Base-by-base conservation (phyloP, 805 yeast species). In the Barnettozyma sp. region DNA sequence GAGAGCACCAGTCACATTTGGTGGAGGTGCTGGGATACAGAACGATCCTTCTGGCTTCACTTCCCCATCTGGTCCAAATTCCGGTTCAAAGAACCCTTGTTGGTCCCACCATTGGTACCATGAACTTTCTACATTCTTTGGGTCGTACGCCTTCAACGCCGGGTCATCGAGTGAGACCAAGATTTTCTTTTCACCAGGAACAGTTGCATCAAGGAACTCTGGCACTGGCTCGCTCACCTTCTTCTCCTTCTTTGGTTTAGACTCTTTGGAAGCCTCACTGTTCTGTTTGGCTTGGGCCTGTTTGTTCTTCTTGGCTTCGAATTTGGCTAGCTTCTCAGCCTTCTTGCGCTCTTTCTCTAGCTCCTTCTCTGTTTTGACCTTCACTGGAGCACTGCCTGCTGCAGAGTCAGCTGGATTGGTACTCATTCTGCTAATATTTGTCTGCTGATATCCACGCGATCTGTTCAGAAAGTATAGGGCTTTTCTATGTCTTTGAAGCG, bases 91-190 rank as follows among this genome's bases (percentile, higher is more conserved):
- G 53, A 76, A 78, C 14, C 92, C 94, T 60, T 84, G 72, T 52
- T 82, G 70, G 42, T 75, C 81, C 98, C 98, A 92, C 97, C 98
- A 92, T 14, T 73, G 76, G 63, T 90, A 90, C 98, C 98, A 92
- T 11, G 96, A 84, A 38, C 94, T 81, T 64, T 92, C 98, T 32
- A 92, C 97, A 50, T 80, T 82, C 50, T 76, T 74, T 22, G 98
- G 98, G 53, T 76, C 83, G 62, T 92, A 92, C 8, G 97, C 90
- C 62, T 92, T 88, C 58, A 92, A 76, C 15, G 97, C 78, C 16
- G 95, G 88, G 57, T 88, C 94, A 28, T 90, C 96, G 35, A 92
- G 72, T 23, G 86, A 73, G n/a, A 77, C 82, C 40, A 92, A 73
- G 22, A 79, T 62, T 66, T 92, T 92, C 76, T 90, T 92, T 52